These are phyloP conservation scores for Pleurotus tuber-regium DNA, from an alignment of 768 basidiomycete genomes.

Conservation along the genomic window DNA sequence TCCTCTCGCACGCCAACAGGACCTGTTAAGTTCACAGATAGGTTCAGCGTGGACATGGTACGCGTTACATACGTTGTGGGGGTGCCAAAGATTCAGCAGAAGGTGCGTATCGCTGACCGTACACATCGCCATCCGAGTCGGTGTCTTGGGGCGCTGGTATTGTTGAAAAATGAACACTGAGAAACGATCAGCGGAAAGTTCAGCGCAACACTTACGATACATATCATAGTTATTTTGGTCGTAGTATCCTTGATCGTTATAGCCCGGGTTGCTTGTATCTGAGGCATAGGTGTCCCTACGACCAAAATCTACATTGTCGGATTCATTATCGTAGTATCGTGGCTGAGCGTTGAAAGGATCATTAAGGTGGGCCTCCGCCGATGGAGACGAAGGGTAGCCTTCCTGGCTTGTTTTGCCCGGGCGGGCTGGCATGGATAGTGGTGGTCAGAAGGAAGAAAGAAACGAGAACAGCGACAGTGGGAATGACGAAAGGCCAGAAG, in stretches of 20 bases:
- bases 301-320: constrained; percentile 63
- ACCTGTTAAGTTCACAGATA: constrained; percentile 49
- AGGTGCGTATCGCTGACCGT: constrained; percentile 65
- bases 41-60: background rate
- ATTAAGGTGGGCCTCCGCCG: constrained; percentile 55
- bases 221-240: constrained; percentile 63
- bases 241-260: constrained; percentile 64
- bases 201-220: constrained; percentile 44
- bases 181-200: constrained; percentile 13
- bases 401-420: constrained; percentile 57
- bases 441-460: constrained; percentile 22
- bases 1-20: constrained; percentile 68
- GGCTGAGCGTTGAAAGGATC: constrained; percentile 61
- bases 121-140: constrained; percentile 78
- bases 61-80: constrained; percentile 39
- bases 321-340: constrained; percentile 75
- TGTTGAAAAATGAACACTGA: constrained; percentile 19
- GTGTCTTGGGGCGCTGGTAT: constrained; percentile 71
- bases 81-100: constrained; percentile 76
- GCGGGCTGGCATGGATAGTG: constrained; percentile 49
- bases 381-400: constrained; percentile 60
- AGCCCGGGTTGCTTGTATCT: constrained; percentile 61
- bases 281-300: constrained; percentile 70
- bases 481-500: constrained; percentile 6
- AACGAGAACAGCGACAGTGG: constrained; percentile 9